These are phyloP conservation scores for Leishmania major DNA, from an alignment of 208 protist species.

Conservation along the genomic window DNA sequence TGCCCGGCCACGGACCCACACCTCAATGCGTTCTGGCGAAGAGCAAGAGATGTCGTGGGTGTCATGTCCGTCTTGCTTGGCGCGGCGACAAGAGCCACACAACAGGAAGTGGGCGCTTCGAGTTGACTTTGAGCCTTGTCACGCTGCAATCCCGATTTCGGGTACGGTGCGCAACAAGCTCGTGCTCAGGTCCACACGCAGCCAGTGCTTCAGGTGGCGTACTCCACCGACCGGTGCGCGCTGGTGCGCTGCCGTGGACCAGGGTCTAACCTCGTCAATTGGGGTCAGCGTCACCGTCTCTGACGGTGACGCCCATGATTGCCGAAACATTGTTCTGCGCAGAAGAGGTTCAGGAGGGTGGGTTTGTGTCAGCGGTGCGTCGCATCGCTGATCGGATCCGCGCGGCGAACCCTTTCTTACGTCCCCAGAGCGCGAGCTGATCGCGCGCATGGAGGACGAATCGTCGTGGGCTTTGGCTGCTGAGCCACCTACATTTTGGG, in stretches of 20 bases:
- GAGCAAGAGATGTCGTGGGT: not conserved
- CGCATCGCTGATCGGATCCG: slow-evolving; percentile 14
- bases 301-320: not conserved
- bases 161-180: not conserved
- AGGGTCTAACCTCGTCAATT: not conserved
- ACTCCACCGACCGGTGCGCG: not conserved
- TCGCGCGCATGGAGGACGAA: slow-evolving; percentile 9
- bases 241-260: slow-evolving; percentile 8
- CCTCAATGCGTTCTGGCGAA: not conserved
- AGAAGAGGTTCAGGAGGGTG: not conserved
- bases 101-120: not conserved
- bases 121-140: not conserved
- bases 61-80: not conserved
- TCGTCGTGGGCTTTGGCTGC: not conserved
- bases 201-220: not conserved
- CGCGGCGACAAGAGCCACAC: not conserved
- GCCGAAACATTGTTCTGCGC: not conserved
- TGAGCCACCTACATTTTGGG: slow-evolving; percentile 5
- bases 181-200: not conserved
- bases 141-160: not conserved
- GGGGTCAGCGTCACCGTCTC: not conserved
- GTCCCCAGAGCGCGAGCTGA: slow-evolving; percentile 7
- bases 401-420: slow-evolving; percentile 18
- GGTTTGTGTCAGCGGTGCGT: not conserved
- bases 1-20: not conserved